Conservation (phyloP, 768 basidiomycete species). For the Lactarius quietus region DNA sequence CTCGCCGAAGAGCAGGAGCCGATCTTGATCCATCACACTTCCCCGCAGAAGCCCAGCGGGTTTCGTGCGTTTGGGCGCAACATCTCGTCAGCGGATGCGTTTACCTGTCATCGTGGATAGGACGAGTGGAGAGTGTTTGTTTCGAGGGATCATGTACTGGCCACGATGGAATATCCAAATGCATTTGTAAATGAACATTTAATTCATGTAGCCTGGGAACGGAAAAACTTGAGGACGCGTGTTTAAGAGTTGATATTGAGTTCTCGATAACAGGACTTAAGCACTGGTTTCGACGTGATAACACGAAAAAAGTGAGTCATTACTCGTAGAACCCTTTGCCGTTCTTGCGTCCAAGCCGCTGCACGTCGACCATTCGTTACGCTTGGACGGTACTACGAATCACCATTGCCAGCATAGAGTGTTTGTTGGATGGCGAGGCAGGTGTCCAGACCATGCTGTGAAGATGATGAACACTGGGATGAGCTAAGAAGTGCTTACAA, state of each 20-base stretch:
- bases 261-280: not conserved
- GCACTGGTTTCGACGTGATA: not conserved
- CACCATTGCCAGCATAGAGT: constrained; percentile 81
- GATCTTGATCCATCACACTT: constrained; percentile 10
- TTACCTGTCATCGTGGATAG: constrained; percentile 18
- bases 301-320: constrained; percentile 12
- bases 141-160: constrained; percentile 7
- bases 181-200: constrained; percentile 17
- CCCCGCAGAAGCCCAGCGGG: constrained; percentile 9
- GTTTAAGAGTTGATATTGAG: not conserved
- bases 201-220: constrained; percentile 10
- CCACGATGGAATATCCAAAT: constrained; percentile 9
- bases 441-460: constrained; percentile 92
- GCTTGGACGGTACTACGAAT: constrained; percentile 93
- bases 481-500: constrained; percentile 31
- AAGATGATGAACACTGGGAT: not conserved
- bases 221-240: no score
- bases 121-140: constrained; percentile 4
- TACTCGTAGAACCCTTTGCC: constrained; percentile 95
- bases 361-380: constrained; percentile 96
- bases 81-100: constrained; percentile 19
- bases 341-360: no score
- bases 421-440: constrained; percentile 92
- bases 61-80: constrained; percentile 19
- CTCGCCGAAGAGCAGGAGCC: constrained; percentile 5